A percentile compares a stretch with the other conserved stretches of the same genome.
Evolutionary conservation across 495 filamentous ascomycete genomes (phyloP).

Genomic region (Sabuloglossum arenarium): DNA sequence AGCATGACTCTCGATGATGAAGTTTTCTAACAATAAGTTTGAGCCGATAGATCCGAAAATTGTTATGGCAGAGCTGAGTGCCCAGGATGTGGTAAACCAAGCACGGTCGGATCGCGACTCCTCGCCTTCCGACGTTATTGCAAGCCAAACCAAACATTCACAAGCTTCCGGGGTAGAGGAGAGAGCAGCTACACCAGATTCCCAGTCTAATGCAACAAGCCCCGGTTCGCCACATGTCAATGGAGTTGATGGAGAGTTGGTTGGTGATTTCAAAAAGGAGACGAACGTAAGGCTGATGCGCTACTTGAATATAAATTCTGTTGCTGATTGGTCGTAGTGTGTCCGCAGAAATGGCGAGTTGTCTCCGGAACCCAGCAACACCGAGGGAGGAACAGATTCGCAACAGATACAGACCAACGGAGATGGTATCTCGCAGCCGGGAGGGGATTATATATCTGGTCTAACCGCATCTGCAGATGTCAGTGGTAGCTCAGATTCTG

Average conservation of each 20-base stretch:
- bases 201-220: background rate
- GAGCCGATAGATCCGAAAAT: conserved; percentile 32
- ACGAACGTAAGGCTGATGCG: background rate
- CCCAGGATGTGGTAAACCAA: conserved; percentile 63
- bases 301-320: background rate
- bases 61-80: conserved; percentile 67
- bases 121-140: conserved; percentile 54
- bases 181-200: background rate
- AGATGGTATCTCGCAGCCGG: background rate
- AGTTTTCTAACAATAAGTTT: background rate
- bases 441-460: conserved; percentile 13
- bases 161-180: background rate
- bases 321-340: background rate
- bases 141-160: conserved; percentile 31
- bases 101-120: conserved; percentile 50
- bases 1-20: background rate
- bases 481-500: conserved; percentile 50
- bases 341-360: background rate
- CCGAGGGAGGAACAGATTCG: background rate
- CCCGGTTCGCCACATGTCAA: background rate
- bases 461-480: conserved; percentile 15
- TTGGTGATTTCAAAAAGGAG: background rate
- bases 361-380: background rate
- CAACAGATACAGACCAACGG: conserved; percentile 2
- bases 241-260: background rate